Conservation (phyloP, 352 stramenopile species). For the Pythium dissimile region DNA sequence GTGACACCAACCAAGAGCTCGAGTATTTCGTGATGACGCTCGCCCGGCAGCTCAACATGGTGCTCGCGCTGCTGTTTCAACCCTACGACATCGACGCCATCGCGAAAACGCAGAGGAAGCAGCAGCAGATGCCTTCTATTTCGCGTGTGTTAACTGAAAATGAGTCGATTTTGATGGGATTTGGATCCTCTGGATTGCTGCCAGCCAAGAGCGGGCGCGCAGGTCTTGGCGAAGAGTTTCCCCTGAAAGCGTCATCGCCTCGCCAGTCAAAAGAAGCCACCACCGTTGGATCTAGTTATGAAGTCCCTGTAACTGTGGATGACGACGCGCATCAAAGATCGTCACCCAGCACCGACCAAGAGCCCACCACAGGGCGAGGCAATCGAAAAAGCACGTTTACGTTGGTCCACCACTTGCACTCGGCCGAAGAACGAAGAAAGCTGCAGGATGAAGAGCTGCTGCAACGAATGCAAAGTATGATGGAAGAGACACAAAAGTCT, state of each 20-base stretch:
- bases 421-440: slow-evolving; percentile 30
- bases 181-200: slow-evolving; percentile 6
- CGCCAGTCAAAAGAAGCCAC: no score
- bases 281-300: no score
- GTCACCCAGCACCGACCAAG: neutral
- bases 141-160: slow-evolving; percentile 60
- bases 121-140: slow-evolving; percentile 39
- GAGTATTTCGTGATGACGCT: slow-evolving; percentile 60
- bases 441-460: slow-evolving; percentile 12
- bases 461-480: slow-evolving; percentile 4
- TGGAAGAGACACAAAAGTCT: slow-evolving; percentile 7
- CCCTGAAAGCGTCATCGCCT: no score
- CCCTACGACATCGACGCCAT: slow-evolving; percentile 29
- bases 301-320: no score
- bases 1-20: slow-evolving; percentile 25
- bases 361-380: no score
- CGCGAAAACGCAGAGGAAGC: slow-evolving; percentile 26
- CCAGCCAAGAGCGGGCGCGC: neutral
- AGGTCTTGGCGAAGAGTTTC: no score
- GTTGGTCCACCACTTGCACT: slow-evolving; percentile 41
- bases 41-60: slow-evolving; percentile 52
- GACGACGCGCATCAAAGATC: no score
- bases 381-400: slow-evolving; percentile 31
- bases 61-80: slow-evolving; percentile 60
- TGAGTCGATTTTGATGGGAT: slow-evolving; percentile 51